Conservation (phyloP, 768 basidiomycete species). For the Dioszegia aurantiaca region DNA sequence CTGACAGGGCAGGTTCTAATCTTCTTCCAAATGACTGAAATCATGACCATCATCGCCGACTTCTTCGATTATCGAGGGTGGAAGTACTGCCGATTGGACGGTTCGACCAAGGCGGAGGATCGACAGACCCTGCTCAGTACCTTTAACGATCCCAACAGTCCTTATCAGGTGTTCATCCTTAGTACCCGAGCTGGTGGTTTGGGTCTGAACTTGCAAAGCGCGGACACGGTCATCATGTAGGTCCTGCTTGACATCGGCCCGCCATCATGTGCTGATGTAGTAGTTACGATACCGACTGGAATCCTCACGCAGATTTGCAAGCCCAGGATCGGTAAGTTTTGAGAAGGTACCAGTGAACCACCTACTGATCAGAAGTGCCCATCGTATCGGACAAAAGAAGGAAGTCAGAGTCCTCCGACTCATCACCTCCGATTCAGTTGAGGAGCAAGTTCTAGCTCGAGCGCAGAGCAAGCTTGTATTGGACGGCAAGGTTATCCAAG, state of each 20-base stretch:
- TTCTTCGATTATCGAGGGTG: constrained; percentile 82
- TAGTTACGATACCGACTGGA: constrained; percentile 61
- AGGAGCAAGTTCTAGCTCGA: constrained; percentile 94
- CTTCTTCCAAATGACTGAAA: constrained; percentile 99
- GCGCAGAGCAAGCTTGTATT: constrained; percentile 96
- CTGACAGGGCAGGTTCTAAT: constrained; percentile 70
- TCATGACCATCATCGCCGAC: constrained; percentile 98
- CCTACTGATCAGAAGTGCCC: constrained; percentile 57
- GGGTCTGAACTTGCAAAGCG: constrained; percentile 90
- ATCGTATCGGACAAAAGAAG: constrained; percentile 99
- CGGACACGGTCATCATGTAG: constrained; percentile 85
- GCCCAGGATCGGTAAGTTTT: constrained; percentile 76
- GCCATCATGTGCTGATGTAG: constrained; percentile 58
- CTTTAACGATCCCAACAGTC: constrained; percentile 86
- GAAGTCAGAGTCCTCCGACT: constrained; percentile 94
- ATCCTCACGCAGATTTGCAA: constrained; percentile 97
- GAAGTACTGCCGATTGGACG: constrained; percentile 89
- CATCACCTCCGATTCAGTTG: constrained; percentile 96
- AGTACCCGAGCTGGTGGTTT: constrained; percentile 92
- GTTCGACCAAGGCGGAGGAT: constrained; percentile 93
- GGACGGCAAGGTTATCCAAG: constrained; percentile 98
- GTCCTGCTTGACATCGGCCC: constrained; percentile 55
- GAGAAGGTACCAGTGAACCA: neutral
- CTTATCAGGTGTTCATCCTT: constrained; percentile 85
- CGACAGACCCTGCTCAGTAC: constrained; percentile 78